A percentile compares a stretch with the other conserved stretches of the same genome.
Conservation (phyloP, 768 basidiomycete species). For the Boletus rubropictus region DNA sequence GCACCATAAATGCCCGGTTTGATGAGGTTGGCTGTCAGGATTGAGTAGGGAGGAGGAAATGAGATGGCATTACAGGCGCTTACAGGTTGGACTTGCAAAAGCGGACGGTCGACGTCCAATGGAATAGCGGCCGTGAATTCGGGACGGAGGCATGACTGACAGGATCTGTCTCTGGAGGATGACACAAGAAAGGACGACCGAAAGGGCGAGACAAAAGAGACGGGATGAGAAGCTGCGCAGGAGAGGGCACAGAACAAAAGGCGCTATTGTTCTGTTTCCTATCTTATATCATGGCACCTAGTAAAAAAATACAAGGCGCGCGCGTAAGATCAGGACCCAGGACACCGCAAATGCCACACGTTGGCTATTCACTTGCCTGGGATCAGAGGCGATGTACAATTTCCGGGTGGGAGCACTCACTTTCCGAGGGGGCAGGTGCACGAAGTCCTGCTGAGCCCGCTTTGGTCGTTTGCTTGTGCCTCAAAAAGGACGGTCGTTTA, state of each 20-base stretch:
- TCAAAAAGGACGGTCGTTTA: conserved; percentile 12
- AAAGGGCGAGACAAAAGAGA: conserved; percentile 22
- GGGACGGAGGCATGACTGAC: conserved; percentile 16
- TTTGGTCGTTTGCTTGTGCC: conserved; percentile 19
- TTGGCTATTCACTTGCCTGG: neutral
- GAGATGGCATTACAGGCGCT: neutral
- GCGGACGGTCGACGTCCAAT: conserved; percentile 39
- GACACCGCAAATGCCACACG: neutral
- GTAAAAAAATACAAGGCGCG: neutral
- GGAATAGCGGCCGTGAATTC: conserved; percentile 25
- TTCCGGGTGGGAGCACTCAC: neutral
- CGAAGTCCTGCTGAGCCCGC: conserved; percentile 10
- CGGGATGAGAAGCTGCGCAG: neutral
- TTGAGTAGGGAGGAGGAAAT: neutral
- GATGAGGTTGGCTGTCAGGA: conserved; percentile 32
- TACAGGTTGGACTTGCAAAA: conserved; percentile 27
- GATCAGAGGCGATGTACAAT: neutral
- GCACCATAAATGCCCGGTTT: conserved; percentile 52
- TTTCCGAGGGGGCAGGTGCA: conserved; percentile 1
- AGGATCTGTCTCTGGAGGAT: conserved; percentile 15
- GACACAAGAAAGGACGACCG: neutral
- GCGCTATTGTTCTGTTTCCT: conserved; percentile 22
- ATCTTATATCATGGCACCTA: conserved; percentile 19
- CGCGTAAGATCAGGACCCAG: conserved; percentile 4
- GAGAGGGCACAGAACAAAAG: conserved; percentile 13